Conservation (phyloP, 1,284 basidiomycete genomes). For the Ceratobasidium sp. region DNA sequence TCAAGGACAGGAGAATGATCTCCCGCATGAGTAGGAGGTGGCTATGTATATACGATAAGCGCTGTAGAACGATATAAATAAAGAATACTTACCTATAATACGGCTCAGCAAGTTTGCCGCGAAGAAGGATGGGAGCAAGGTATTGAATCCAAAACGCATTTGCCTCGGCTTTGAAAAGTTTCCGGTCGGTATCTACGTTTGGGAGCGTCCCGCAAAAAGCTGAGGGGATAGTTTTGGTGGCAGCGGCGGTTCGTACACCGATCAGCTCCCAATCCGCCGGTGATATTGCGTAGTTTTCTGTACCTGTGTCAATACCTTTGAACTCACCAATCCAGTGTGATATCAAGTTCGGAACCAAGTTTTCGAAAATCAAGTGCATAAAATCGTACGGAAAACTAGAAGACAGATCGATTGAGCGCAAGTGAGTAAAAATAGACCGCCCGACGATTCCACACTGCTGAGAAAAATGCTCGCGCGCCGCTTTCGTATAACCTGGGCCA, state of each 20-base stretch:
- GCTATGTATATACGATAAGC: background rate
- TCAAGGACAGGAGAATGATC: slow-evolving; percentile 32
- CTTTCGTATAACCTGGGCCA: background rate
- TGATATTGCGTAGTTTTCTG: slow-evolving; percentile 54
- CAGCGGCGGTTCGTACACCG: slow-evolving; percentile 53
- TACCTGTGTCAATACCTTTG: slow-evolving; percentile 60
- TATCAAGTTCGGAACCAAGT: slow-evolving; percentile 44
- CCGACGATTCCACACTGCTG: slow-evolving; percentile 45
- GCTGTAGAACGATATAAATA: background rate
- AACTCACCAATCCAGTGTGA: slow-evolving; percentile 53
- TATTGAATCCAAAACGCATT: slow-evolving; percentile 43
- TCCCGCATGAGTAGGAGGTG: slow-evolving; percentile 39
- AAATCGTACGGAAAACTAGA: slow-evolving; percentile 45
- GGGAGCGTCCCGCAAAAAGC: slow-evolving; percentile 79
- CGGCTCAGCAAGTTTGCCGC: slow-evolving; percentile 7
- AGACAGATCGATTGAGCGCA: slow-evolving; percentile 17
- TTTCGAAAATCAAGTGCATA: slow-evolving; percentile 50
- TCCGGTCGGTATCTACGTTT: slow-evolving; percentile 31
- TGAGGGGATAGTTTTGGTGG: slow-evolving; percentile 65
- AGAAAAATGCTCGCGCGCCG: background rate
- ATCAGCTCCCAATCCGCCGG: slow-evolving; percentile 55
- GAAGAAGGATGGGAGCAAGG: slow-evolving; percentile 45
- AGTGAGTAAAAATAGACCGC: slow-evolving; percentile 16
- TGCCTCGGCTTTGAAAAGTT: slow-evolving; percentile 45
- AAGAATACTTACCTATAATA: slow-evolving; percentile 59